These are phyloP conservation scores for Thraustotheca clavata DNA, from an alignment of 352 stramenopile genomes.

Conservation along the genomic window DNA sequence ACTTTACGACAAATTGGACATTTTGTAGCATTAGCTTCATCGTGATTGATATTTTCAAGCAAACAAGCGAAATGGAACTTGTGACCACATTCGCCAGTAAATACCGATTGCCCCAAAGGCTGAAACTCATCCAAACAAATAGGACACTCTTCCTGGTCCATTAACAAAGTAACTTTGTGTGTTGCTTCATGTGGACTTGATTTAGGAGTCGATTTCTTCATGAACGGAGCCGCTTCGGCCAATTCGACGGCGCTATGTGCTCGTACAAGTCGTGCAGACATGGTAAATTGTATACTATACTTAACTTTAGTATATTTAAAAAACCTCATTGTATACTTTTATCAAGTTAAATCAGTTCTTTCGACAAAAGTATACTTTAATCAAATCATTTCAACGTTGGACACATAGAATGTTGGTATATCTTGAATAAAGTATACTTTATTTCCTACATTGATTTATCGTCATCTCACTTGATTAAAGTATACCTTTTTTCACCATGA, in stretches of 20 bases:
- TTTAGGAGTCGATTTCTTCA: not conserved
- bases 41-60: slow-evolving; percentile 84
- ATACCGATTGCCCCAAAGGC: slow-evolving; percentile 48
- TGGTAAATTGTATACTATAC: too few relatives aligned
- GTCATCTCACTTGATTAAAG: too few relatives aligned
- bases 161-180: slow-evolving; percentile 19
- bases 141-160: slow-evolving; percentile 48
- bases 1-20: slow-evolving; percentile 81
- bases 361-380: too few relatives aligned
- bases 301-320: too few relatives aligned
- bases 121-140: slow-evolving; percentile 76
- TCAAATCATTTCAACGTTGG: too few relatives aligned
- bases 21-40: slow-evolving; percentile 83
- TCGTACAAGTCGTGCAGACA: not conserved
- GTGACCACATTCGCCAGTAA: slow-evolving; percentile 79
- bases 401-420: too few relatives aligned
- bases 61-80: slow-evolving; percentile 81
- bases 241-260: slow-evolving; percentile 16
- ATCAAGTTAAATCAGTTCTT: too few relatives aligned
- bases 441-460: too few relatives aligned
- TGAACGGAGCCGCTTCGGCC: not conserved
- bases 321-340: too few relatives aligned
- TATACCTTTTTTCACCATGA: too few relatives aligned
- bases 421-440: too few relatives aligned
- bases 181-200: not conserved